Conservation (phyloP, 768 basidiomycete species). For the Hebeloma cylindrosporum region DNA sequence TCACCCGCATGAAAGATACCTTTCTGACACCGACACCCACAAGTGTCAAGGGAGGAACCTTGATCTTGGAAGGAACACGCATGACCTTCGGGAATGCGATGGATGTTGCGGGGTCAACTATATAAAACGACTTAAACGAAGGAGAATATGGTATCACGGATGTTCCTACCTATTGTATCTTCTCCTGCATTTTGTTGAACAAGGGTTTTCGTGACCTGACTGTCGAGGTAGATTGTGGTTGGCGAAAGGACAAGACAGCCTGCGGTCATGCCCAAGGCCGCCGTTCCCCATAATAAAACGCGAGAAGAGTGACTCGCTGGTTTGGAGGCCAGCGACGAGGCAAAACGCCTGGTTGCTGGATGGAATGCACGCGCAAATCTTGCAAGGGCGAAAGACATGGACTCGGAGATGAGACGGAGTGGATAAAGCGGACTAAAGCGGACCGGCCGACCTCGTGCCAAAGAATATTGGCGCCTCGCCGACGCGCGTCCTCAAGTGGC, state of each 20-base stretch:
- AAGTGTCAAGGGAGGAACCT: slow-evolving; percentile 62
- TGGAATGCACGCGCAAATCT: slow-evolving; percentile 17
- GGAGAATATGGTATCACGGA: too few relatives aligned
- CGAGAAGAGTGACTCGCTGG: slow-evolving; percentile 14
- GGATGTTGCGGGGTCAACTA: slow-evolving; percentile 74
- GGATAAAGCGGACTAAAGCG: slow-evolving; percentile 5
- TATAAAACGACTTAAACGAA: not conserved
- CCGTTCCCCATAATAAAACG: slow-evolving; percentile 32
- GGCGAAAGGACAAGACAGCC: slow-evolving; percentile 21
- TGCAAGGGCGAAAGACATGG: slow-evolving; percentile 23
- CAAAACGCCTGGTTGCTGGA: slow-evolving; percentile 10
- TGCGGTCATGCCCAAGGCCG: slow-evolving; percentile 29
- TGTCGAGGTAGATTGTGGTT: slow-evolving; percentile 45
- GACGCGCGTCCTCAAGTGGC: too few relatives aligned
- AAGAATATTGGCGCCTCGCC: not conserved
- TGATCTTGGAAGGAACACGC: slow-evolving; percentile 60
- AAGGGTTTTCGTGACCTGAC: slow-evolving; percentile 8
- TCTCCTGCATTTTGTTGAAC: slow-evolving; percentile 10
- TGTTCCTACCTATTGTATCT: slow-evolving; percentile 28
- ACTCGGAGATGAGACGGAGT: not conserved
- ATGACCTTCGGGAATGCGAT: slow-evolving; percentile 72
- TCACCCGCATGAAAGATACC: slow-evolving; percentile 84
- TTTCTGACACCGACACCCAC: slow-evolving; percentile 86
- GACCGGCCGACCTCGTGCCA: slow-evolving; percentile 18
- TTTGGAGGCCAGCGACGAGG: slow-evolving; percentile 19